Evolutionary conservation across 768 basidiomycete species (phyloP).

Genomic region (Phlebiopsis gigantea): DNA sequence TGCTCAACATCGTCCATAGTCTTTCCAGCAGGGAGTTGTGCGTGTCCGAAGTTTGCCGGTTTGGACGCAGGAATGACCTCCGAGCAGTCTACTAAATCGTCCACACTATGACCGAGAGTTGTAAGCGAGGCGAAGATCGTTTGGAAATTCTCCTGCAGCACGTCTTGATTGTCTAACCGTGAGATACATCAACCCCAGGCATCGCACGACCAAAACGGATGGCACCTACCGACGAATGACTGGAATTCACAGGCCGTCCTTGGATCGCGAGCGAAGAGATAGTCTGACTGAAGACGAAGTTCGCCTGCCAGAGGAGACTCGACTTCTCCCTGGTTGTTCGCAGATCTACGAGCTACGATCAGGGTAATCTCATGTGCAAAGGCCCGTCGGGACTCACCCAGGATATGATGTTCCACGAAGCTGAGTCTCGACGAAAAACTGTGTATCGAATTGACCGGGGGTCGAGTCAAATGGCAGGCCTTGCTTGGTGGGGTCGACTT

Average conservation of each 20-base stretch:
- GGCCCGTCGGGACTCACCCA: conserved; percentile 11
- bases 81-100: conserved; percentile 13
- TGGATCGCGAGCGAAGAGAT: conserved; percentile 23
- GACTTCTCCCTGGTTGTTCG: conserved; percentile 21
- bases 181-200: neutral
- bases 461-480: conserved; percentile 21
- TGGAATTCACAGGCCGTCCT: conserved; percentile 27
- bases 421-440: conserved; percentile 21
- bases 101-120: conserved; percentile 12
- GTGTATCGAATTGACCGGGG: conserved; percentile 15
- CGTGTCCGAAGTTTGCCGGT: neutral
- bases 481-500: conserved; percentile 18
- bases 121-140: conserved; percentile 10
- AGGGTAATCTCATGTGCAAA: neutral
- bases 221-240: conserved; percentile 18
- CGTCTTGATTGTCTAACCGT: conserved; percentile 15
- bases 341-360: neutral
- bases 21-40: conserved; percentile 22
- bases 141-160: conserved; percentile 15
- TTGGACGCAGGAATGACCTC: conserved; percentile 14
- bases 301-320: conserved; percentile 25
- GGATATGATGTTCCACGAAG: conserved; percentile 22
- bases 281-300: conserved; percentile 26
- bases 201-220: neutral
- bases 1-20: conserved; percentile 21